Evolutionary conservation across 495 filamentous ascomycete genomes (phyloP), one percentile per base, ranked within the genome.

Genomic region (Gamarada debralockiae): DNA sequence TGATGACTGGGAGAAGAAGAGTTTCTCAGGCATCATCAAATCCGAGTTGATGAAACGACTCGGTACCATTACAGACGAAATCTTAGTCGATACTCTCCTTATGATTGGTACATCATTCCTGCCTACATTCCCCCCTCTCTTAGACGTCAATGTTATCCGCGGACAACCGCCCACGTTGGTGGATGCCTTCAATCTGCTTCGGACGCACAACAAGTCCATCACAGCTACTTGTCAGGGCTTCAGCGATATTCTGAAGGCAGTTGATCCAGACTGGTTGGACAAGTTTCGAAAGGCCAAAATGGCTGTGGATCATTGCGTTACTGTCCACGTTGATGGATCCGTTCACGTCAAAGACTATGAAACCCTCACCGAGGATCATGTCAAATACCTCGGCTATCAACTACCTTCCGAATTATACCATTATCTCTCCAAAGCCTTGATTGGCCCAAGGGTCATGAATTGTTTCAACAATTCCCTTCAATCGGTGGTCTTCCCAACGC

Each of bases 351-450:
- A 90, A 61, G 81, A 90, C 53, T 74, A 74, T 27, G 82, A 85
- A 7, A 70, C 79, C 29, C 77, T 86, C 2, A 91, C 93, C 15
- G 75, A 73, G 18, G 92, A 97, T 67, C 77, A 90, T 55, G 88
- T 93, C 67, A 85, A 92, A 58, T 87, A 97, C 63, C 85, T 95
- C 57, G 90, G 91, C 18, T 82, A 91, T 48, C 88, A 90, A 27
- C 76, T 99, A 14, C 91, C 95, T 1, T 83, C 91, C 48, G 95
- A 99, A 69, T 72, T 99, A 5, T 96, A 90, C 65, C 87, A 88
- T 65, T 97, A 99, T 60, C 77, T 97, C 27, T 89, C 89, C 53
- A 84, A 80, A 25, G 93, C 89, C 24, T 67, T 96, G 14, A 78
- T 96, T 52, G 82, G 89, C 6, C 76, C 90, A 2, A 83, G 90